These are phyloP conservation scores for Zygosaccharomyces gambellarensis DNA, from an alignment of 805 yeast species.

Conservation along the genomic window DNA sequence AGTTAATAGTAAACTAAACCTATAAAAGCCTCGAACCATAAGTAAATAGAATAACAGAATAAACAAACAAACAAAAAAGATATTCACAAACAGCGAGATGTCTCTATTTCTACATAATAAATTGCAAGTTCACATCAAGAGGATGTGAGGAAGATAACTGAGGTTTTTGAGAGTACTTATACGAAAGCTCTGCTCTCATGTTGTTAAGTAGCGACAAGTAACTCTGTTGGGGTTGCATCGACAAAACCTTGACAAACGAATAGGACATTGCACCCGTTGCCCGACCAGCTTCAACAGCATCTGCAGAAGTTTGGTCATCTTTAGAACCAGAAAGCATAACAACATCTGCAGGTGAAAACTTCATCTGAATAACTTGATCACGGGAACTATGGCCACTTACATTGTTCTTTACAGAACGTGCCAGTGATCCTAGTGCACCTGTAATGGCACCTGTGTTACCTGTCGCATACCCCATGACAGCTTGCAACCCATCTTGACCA, in stretches of 20 bases:
- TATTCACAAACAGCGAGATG: neutral
- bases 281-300: slow-evolving; percentile 64
- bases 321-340: slow-evolving; percentile 76
- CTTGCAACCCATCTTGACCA: slow-evolving; percentile 58
- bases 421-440: slow-evolving; percentile 40
- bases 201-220: slow-evolving; percentile 65
- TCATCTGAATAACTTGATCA: slow-evolving; percentile 47
- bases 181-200: slow-evolving; percentile 57
- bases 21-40: neutral
- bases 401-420: slow-evolving; percentile 41
- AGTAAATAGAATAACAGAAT: neutral
- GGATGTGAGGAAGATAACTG: slow-evolving; percentile 80
- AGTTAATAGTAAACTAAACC: neutral
- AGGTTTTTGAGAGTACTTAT: slow-evolving; percentile 75
- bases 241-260: slow-evolving; percentile 64
- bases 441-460: slow-evolving; percentile 49
- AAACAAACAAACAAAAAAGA: neutral
- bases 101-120: slow-evolving; percentile 23
- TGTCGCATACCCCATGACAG: slow-evolving; percentile 53
- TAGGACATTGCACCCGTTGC: slow-evolving; percentile 84
- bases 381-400: slow-evolving; percentile 37
- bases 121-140: slow-evolving; percentile 55
- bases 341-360: slow-evolving; percentile 73
- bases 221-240: slow-evolving; percentile 57
- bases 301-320: slow-evolving; percentile 81